These are phyloP conservation scores for Oryza glumipatula DNA, from an alignment of 176 grass and related monocot species.

Conservation along the genomic window DNA sequence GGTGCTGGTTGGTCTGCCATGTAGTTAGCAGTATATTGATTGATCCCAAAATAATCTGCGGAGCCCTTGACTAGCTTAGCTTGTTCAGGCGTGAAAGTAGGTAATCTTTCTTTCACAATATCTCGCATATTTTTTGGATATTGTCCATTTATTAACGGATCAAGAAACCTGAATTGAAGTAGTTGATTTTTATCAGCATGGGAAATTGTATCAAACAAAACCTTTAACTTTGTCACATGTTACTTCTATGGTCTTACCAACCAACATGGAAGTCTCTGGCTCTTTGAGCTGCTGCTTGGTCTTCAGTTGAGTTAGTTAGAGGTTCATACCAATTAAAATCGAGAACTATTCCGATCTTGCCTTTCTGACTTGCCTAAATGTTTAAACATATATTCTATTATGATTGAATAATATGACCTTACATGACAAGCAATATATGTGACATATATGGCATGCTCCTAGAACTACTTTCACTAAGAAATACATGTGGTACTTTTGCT, in stretches of 20 bases:
- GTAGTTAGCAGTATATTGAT: slow-evolving; percentile 89
- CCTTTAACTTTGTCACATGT: not conserved
- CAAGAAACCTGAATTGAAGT: slow-evolving; percentile 64
- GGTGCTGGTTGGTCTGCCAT: slow-evolving; percentile 45
- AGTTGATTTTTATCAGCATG: slow-evolving; percentile 8
- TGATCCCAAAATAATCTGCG: slow-evolving; percentile 82
- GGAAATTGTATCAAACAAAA: slow-evolving; percentile 13
- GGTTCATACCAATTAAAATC: slow-evolving; percentile 76
- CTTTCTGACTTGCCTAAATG: slow-evolving; percentile 69
- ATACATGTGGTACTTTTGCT: not conserved
- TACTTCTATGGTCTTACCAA: slow-evolving; percentile 59
- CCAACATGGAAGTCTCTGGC: slow-evolving; percentile 90
- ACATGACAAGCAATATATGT: slow-evolving; percentile 4
- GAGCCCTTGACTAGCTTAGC: slow-evolving; percentile 91
- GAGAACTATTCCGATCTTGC: slow-evolving; percentile 76
- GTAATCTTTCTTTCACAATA: slow-evolving; percentile 78
- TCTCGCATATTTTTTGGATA: slow-evolving; percentile 73
- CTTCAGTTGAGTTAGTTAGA: slow-evolving; percentile 63
- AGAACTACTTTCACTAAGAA: not conserved
- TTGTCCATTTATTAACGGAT: slow-evolving; percentile 74
- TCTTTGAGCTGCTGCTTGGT: slow-evolving; percentile 79
- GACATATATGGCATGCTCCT: not conserved
- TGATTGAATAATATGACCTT: slow-evolving; percentile 17
- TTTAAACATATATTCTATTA: not conserved
- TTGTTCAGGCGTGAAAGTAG: slow-evolving; percentile 75